Evolutionary conservation across 257 asterid genomes (phyloP).

Genomic region (Salvia rosmarinus): DNA sequence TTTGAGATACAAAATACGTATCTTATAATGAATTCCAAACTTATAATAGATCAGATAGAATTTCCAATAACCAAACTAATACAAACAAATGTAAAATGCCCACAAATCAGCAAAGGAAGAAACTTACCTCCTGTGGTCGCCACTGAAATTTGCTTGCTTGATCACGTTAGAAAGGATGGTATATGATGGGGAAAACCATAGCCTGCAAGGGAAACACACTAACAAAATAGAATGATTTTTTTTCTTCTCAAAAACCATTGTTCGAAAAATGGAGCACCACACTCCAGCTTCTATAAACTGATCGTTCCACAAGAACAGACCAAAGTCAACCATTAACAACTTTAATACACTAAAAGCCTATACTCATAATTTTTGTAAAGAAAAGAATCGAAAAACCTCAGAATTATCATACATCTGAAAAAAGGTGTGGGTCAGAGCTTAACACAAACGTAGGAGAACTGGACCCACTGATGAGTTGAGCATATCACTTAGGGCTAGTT

Average conservation of each 20-base stretch:
- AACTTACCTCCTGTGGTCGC: conserved; percentile 15
- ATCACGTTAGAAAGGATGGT: no score
- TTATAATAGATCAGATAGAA: no score
- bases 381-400: conserved; percentile 28
- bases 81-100: not conserved
- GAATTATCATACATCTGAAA: conserved; percentile 54
- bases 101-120: conserved; percentile 4
- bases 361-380: conserved; percentile 41
- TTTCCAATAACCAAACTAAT: no score
- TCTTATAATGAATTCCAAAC: no score
- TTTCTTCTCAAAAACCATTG: conserved; percentile 20
- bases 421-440: conserved; percentile 41
- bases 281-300: not conserved
- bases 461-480: conserved; percentile 87
- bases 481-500: conserved; percentile 82
- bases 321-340: conserved; percentile 35
- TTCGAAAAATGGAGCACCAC: not conserved
- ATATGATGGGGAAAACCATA: no score
- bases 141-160: no score
- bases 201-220: no score
- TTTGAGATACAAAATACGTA: no score
- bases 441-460: conserved; percentile 75
- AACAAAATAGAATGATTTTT: no score
- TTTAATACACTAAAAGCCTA: conserved; percentile 48
- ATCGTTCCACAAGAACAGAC: conserved; percentile 39